Evolutionary conservation across 2,329 filamentous ascomycete species (phyloP).

Genomic region (Cladosporium cucumerinum): DNA sequence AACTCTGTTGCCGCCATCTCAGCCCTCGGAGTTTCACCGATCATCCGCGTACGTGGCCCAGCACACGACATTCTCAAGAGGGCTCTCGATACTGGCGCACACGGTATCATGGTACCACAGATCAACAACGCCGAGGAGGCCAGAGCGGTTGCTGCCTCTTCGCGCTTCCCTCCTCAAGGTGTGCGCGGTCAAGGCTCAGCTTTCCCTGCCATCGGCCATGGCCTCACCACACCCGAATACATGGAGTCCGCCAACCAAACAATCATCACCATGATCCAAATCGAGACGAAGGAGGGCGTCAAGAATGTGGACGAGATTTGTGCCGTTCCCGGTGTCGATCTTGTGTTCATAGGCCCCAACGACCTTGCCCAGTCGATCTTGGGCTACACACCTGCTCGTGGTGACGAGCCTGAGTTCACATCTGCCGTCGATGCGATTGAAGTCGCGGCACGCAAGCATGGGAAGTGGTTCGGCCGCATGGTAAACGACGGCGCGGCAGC

Average conservation of each 20-base stretch:
- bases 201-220: conserved; percentile 54
- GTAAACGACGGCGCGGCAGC: conserved; percentile 49
- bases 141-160: conserved; percentile 44
- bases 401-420: conserved; percentile 45
- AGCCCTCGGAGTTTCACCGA: conserved; percentile 38
- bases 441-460: conserved; percentile 56
- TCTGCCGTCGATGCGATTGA: conserved; percentile 51
- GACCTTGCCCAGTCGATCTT: conserved; percentile 55
- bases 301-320: conserved; percentile 24
- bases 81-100: conserved; percentile 55
- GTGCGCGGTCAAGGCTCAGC: conserved; percentile 48
- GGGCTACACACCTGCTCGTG: conserved; percentile 41
- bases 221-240: conserved; percentile 45
- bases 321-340: conserved; percentile 9
- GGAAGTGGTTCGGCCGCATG: conserved; percentile 61
- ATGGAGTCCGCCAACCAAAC: conserved; percentile 51
- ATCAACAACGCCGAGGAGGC: conserved; percentile 21
- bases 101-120: conserved; percentile 47
- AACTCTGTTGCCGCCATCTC: conserved; percentile 49
- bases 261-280: conserved; percentile 49
- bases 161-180: conserved; percentile 55
- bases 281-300: conserved; percentile 42
- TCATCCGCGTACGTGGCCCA: conserved; percentile 50
- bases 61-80: conserved; percentile 57
- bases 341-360: conserved; percentile 39